Conservation (phyloP, 495 filamentous ascomycete genomes). For the Hyaloscypha hepaticicola region DNA sequence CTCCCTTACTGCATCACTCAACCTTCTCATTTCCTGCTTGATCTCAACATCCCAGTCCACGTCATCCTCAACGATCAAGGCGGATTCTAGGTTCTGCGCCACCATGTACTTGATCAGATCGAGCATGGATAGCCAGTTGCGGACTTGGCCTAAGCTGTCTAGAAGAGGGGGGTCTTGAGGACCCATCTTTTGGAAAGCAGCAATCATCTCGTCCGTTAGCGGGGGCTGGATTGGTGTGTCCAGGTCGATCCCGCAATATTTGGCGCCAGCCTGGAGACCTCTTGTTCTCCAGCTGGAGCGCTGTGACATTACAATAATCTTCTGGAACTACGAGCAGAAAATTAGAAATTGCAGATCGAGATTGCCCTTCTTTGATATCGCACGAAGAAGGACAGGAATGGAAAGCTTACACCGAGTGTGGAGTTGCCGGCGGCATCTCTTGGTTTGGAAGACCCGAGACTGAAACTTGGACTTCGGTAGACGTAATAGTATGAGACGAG, state of each 20-base stretch:
- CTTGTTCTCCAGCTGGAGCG: conserved; percentile 21
- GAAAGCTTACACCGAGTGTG: not conserved
- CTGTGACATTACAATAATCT: not conserved
- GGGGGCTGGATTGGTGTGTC: conserved; percentile 27
- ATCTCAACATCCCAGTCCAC: conserved; percentile 48
- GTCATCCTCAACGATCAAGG: conserved; percentile 47
- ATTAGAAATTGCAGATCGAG: not conserved
- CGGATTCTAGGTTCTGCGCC: conserved; percentile 41
- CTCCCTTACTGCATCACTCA: conserved; percentile 24
- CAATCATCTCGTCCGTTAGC: conserved; percentile 2
- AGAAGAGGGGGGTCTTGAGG: conserved; percentile 22
- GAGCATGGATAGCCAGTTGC: conserved; percentile 36
- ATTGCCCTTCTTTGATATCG: no score
- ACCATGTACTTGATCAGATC: conserved; percentile 32
- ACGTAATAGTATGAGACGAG: not conserved
- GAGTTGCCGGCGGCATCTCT: not conserved
- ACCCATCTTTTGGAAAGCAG: not conserved
- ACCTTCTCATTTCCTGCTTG: conserved; percentile 26
- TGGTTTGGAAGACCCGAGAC: not conserved
- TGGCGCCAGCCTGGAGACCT: conserved; percentile 31
- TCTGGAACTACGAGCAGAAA: not conserved
- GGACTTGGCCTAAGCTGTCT: conserved; percentile 18
- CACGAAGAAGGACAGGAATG: no score
- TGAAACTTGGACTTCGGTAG: not conserved
- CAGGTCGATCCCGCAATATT: conserved; percentile 24